Percentiles rank a stretch among this genome's conserved stretches.
phyloP scores from a whole-genome alignment of 2,329 filamentous ascomycete species.

The Pestalotiopsis sp. region DNA sequence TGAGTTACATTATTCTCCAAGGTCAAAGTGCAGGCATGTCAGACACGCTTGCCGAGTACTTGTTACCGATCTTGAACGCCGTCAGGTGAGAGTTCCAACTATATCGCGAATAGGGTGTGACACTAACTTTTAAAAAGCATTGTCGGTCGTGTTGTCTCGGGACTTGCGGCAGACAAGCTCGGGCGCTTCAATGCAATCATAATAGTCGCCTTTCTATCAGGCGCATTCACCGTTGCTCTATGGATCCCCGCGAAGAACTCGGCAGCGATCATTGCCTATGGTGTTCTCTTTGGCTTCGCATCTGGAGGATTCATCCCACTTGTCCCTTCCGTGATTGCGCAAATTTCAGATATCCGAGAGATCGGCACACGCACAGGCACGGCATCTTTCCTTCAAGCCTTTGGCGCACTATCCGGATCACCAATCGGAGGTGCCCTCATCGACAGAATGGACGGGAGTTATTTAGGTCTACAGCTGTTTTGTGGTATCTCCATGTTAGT shows the following conservation, averaged over 20 bases:
- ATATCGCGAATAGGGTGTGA: too few relatives aligned
- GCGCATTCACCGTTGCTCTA: conserved; percentile 35
- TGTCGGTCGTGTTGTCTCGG: conserved; percentile 26
- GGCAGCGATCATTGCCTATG: conserved; percentile 30
- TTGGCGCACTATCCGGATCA: conserved; percentile 57
- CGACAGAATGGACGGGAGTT: conserved; percentile 51
- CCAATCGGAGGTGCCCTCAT: conserved; percentile 60
- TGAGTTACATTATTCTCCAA: conserved; percentile 50
- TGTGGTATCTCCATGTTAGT: conserved; percentile 52
- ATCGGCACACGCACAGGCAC: conserved; percentile 42
- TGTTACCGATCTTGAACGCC: conserved; percentile 57
- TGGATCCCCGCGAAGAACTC: conserved; percentile 35
- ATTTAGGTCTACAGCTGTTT: conserved; percentile 67
- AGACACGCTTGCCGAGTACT: conserved; percentile 47
- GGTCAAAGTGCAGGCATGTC: conserved; percentile 52
- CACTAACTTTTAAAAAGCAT: conserved; percentile 21
- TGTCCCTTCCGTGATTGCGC: conserved; percentile 35
- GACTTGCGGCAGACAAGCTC: conserved; percentile 25
- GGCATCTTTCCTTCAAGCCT: conserved; percentile 21
- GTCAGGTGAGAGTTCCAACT: conserved; percentile 27
- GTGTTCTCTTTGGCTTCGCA: conserved; percentile 36
- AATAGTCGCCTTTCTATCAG: conserved; percentile 42
- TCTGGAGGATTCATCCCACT: conserved; percentile 37
- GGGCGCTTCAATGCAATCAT: conserved; percentile 38
- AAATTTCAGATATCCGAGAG: conserved; percentile 57